phyloP scores from a whole-genome alignment of 306 rosid genomes.

The Quercus cerris region DNA sequence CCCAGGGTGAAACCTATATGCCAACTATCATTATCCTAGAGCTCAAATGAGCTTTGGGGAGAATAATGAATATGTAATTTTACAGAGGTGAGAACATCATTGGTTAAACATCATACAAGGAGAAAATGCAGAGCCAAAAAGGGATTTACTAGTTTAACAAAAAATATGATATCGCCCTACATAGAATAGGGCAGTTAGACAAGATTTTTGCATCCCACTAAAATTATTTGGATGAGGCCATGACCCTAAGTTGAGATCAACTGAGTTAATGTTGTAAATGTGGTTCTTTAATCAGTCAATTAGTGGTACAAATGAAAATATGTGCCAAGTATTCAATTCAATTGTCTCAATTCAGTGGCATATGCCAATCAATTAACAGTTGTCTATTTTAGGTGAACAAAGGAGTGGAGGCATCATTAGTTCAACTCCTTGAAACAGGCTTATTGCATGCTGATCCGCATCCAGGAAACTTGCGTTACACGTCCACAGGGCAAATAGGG shows the following conservation, averaged over 20 bases:
- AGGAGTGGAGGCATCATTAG: constrained; percentile 88
- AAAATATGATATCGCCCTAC: neutral
- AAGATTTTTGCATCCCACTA: neutral
- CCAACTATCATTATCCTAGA: neutral
- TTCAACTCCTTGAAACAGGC: constrained; percentile 97
- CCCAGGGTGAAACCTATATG: neutral
- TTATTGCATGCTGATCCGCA: constrained; percentile 98
- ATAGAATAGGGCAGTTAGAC: neutral
- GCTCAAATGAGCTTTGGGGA: too few species aligned
- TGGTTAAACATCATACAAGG: neutral
- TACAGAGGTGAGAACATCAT: neutral
- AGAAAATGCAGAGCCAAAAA: neutral
- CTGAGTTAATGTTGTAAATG: neutral
- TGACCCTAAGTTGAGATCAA: neutral
- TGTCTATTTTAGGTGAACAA: constrained; percentile 66
- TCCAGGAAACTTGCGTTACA: constrained; percentile 92
- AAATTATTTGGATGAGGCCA: neutral
- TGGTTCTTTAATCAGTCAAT: neutral
- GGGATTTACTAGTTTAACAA: neutral
- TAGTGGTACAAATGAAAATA: neutral
- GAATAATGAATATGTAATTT: too few species aligned
- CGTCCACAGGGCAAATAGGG: constrained; percentile 87
- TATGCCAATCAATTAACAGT: constrained; percentile 9
- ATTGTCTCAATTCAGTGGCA: constrained; percentile 11
- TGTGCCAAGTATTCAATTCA: neutral